Percentiles rank a stretch among this genome's conserved stretches.
These are phyloP conservation scores for Thielaviopsis cerberus DNA, from an alignment of 2,329 filamentous ascomycete species.

Conservation along the genomic window DNA sequence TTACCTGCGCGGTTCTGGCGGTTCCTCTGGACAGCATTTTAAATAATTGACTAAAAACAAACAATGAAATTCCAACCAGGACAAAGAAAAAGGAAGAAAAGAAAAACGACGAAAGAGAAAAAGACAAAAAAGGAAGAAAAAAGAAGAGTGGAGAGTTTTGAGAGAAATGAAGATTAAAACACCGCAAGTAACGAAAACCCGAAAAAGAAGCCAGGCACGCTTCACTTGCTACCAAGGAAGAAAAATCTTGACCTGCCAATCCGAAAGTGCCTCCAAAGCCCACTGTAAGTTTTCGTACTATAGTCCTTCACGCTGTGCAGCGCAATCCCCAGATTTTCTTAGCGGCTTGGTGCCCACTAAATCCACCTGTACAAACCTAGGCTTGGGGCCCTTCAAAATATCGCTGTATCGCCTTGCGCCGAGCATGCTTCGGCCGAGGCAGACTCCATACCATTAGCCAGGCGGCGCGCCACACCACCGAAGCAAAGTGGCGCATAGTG, in stretches of 20 bases:
- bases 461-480: background rate
- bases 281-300: background rate
- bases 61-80: slow-evolving; percentile 1
- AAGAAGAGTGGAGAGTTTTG: background rate
- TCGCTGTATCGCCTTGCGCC: slow-evolving; percentile 11
- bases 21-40: slow-evolving; percentile 43
- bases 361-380: too few relatives aligned
- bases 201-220: background rate
- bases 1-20: slow-evolving; percentile 38
- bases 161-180: slow-evolving; percentile 3
- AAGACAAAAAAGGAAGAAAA: background rate
- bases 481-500: background rate
- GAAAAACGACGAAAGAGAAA: slow-evolving; percentile 9
- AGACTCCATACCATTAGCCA: background rate
- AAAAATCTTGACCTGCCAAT: background rate
- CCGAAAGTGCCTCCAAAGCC: background rate
- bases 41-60: slow-evolving; percentile 3
- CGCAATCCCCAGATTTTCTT: background rate
- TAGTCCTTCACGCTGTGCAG: background rate
- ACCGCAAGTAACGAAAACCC: background rate
- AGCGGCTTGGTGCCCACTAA: background rate
- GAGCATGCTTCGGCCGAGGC: slow-evolving; percentile 12
- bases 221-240: background rate
- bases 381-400: background rate
- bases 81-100: slow-evolving; percentile 7